A percentile compares a stretch with the other conserved stretches of the same genome.
phyloP scores from a whole-genome alignment of 2,329 filamentous ascomycete species.

The Phyllosticta citribraziliensis region DNA sequence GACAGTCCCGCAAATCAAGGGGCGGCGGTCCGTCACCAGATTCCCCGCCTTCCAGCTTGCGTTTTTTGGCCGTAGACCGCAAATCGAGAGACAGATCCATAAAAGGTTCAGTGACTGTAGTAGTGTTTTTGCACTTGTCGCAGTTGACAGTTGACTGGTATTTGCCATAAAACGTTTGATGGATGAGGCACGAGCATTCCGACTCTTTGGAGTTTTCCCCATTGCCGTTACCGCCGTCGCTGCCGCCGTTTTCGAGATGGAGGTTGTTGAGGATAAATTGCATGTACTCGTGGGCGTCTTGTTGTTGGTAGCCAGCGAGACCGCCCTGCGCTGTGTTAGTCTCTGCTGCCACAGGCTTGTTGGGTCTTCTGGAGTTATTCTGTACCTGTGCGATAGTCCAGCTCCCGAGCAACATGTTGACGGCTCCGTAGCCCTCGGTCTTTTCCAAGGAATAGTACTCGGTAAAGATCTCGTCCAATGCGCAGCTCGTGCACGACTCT shows the following conservation, averaged over 20 bases:
- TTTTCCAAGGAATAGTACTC: slow-evolving; percentile 62
- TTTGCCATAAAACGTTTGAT: slow-evolving; percentile 90
- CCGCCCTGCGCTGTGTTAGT: slow-evolving; percentile 17
- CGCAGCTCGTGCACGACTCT: slow-evolving; percentile 50
- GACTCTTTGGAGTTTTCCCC: slow-evolving; percentile 13
- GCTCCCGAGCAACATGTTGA: slow-evolving; percentile 78
- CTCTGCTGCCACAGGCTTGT: neutral
- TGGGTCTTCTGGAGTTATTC: slow-evolving; percentile 17
- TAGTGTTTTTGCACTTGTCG: slow-evolving; percentile 73
- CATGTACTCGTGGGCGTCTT: slow-evolving; percentile 96
- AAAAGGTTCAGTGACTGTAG: slow-evolving; percentile 76
- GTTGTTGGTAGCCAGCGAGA: slow-evolving; percentile 78
- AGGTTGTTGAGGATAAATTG: slow-evolving; percentile 90
- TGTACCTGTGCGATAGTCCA: slow-evolving; percentile 71
- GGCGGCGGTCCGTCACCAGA: slow-evolving; percentile 29
- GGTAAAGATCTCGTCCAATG: slow-evolving; percentile 52
- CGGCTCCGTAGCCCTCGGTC: slow-evolving; percentile 81
- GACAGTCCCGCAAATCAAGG: slow-evolving; percentile 46
- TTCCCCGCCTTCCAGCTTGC: slow-evolving; percentile 33
- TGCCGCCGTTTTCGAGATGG: slow-evolving; percentile 64
- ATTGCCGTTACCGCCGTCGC: slow-evolving; percentile 11
- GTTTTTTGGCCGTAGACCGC: slow-evolving; percentile 63
- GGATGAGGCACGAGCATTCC: slow-evolving; percentile 78
- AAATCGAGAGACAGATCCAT: slow-evolving; percentile 83
- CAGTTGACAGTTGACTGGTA: slow-evolving; percentile 86